Conservation (phyloP, 345 rosid genomes). For the Citrus inodora region DNA sequence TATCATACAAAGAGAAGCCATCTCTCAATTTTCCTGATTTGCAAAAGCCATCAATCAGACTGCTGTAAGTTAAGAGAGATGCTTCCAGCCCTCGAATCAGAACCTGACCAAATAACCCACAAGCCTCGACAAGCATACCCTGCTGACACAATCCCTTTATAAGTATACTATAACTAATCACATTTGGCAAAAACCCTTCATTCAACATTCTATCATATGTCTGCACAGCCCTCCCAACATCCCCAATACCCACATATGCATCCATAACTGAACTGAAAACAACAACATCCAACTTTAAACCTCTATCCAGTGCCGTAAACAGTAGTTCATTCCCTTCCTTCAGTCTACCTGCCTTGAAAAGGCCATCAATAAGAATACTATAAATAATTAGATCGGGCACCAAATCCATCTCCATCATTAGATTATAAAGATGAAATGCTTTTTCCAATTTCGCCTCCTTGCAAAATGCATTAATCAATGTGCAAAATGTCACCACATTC, state of each 20-base stretch:
- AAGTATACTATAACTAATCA: conserved; percentile 42
- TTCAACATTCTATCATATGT: conserved; percentile 39
- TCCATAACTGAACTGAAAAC: conserved; percentile 39
- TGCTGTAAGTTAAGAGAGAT: conserved; percentile 39
- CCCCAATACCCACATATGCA: conserved; percentile 30
- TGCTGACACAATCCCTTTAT: conserved; percentile 44
- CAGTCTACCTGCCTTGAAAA: conserved; percentile 43
- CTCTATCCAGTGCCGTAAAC: conserved; percentile 28
- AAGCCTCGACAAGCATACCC: conserved; percentile 35
- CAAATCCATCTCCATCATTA: conserved; percentile 30
- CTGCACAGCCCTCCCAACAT: conserved; percentile 27
- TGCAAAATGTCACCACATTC: conserved; percentile 44
- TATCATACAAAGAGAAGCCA: conserved; percentile 30
- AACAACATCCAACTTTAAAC: conserved; percentile 43
- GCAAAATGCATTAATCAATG: conserved; percentile 40
- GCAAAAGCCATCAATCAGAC: conserved; percentile 50
- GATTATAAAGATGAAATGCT: conserved; percentile 31
- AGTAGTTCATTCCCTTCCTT: conserved; percentile 38
- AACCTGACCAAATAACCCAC: conserved; percentile 43
- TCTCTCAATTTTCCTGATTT: conserved; percentile 39
- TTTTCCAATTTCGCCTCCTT: conserved; percentile 39
- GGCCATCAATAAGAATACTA: conserved; percentile 44
- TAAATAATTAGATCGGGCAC: conserved; percentile 43
- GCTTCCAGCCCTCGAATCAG: conserved; percentile 38
- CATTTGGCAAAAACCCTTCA: conserved; percentile 39